Conservation (phyloP, 2,329 filamentous ascomycete species). For the Cladobotryum mycophilum region DNA sequence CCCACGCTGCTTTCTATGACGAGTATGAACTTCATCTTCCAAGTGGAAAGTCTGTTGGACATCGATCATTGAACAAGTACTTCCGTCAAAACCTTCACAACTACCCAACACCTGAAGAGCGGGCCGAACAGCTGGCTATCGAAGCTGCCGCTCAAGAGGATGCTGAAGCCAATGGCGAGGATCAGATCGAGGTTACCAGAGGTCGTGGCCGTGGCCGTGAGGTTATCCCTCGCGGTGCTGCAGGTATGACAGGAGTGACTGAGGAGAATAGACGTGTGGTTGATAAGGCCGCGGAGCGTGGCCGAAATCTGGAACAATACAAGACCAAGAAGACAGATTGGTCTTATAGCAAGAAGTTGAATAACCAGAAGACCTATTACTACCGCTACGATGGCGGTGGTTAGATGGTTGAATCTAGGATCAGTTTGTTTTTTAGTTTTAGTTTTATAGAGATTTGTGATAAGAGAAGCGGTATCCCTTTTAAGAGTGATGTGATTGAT, state of each 20-base stretch:
- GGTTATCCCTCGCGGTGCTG: constrained; percentile 61
- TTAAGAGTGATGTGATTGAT: no score
- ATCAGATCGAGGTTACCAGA: constrained; percentile 28
- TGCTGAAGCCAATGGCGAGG: constrained; percentile 28
- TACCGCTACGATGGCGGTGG: constrained; percentile 43
- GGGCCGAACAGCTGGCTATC: constrained; percentile 59
- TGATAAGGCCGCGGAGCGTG: constrained; percentile 59
- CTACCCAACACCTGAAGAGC: constrained; percentile 74
- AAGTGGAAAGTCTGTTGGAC: constrained; percentile 80
- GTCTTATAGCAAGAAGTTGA: constrained; percentile 64
- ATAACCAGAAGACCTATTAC: constrained; percentile 63
- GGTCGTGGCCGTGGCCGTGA: constrained; percentile 41
- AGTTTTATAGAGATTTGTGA: not conserved
- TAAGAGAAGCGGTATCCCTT: no score
- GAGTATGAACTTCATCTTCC: constrained; percentile 93
- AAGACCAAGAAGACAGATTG: constrained; percentile 59
- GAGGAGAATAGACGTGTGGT: constrained; percentile 69
- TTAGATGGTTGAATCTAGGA: constrained; percentile 21
- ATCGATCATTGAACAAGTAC: constrained; percentile 80
- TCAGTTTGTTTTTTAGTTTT: not conserved
- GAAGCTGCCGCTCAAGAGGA: constrained; percentile 34
- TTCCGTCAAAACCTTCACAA: constrained; percentile 88
- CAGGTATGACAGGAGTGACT: constrained; percentile 71
- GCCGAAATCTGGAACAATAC: constrained; percentile 57
- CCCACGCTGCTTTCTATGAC: constrained; percentile 76